A percentile compares a stretch with the other conserved stretches of the same genome.
Evolutionary conservation across 495 filamentous ascomycete genomes (phyloP).

Genomic region (Penicillium desertorum): DNA sequence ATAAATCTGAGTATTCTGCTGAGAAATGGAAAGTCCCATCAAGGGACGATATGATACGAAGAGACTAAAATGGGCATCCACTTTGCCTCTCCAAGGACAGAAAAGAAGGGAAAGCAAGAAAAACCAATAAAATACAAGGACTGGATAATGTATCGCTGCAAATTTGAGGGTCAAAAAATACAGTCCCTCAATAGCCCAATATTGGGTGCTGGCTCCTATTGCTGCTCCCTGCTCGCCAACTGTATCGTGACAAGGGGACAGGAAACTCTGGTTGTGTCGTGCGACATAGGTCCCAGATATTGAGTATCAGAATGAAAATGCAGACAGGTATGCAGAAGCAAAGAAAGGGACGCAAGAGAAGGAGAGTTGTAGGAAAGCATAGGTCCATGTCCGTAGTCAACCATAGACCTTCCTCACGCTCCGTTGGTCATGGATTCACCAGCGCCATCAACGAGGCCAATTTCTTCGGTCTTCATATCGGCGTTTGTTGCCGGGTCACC

Average conservation of each 20-base stretch:
- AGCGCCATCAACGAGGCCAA: slow-evolving; percentile 13
- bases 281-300: not conserved
- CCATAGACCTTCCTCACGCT: slow-evolving; percentile 7
- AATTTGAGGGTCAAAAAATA: not conserved
- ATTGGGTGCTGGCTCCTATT: not conserved
- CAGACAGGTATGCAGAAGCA: not conserved
- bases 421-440: slow-evolving; percentile 39
- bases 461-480: slow-evolving; percentile 26
- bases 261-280: not conserved
- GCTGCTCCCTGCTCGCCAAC: not conserved
- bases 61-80: not conserved
- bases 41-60: slow-evolving; percentile 6
- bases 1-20: not conserved
- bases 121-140: slow-evolving; percentile 3
- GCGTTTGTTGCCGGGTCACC: slow-evolving; percentile 21
- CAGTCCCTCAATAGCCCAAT: not conserved
- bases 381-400: not conserved
- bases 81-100: not conserved
- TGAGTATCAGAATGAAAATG: slow-evolving; percentile 2
- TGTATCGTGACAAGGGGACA: not conserved
- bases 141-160: not conserved
- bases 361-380: slow-evolving; percentile 10
- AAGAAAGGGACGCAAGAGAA: not conserved
- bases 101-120: not conserved
- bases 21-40: not conserved